Evolutionary conservation across 2,329 filamentous ascomycete species (phyloP), one percentile per base, ranked within the genome.

Genomic region (Arachnomyces sp.): DNA sequence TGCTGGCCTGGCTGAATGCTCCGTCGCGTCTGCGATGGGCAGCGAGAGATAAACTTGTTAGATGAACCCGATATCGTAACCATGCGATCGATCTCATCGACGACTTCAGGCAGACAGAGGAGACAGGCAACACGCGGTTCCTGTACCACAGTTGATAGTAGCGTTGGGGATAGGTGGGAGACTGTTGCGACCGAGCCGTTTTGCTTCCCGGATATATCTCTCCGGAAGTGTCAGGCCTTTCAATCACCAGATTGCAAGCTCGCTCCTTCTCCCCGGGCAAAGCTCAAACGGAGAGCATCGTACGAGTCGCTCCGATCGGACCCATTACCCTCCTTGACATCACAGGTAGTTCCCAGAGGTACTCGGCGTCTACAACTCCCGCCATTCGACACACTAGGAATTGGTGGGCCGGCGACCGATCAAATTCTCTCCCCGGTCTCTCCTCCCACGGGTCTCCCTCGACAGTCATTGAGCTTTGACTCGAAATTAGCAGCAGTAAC

Each of bases 331-430:
- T 62, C 61, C 3, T 43, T 55, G 7, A 54, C 60, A 25, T 60
- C 61, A 32, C 59, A 60, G 7, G 60, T 62, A 28, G 45, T 63
- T 1, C 56, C 61, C 30, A 62, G 56, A 40, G 56, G 55, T 36
- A 63, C 50, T 43, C 52, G 52, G 4, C 52, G 59, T 28, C 56
- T 77, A 31, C 69, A 73, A 39, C 63, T 77, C 12, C 73, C 73
- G 4, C 72, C 72, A 2, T 75, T 77, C 51, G 66, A 75, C 40
- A 58, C 65, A 13, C 61, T 75, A 36, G 71, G 71, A 28, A 74
- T 74, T 43, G 65, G 66, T 38, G 60, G 63, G 36, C 67, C 70
- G 34, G 47, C 56, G 17, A 14, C 18, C 7, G n/a, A n/a, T 12
- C 18, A 15, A 35, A 21, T 35, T 35, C 33, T 35, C 7, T n/a